phyloP scores from a whole-genome alignment of 257 asterid genomes.

The Buddleja alternifolia region DNA sequence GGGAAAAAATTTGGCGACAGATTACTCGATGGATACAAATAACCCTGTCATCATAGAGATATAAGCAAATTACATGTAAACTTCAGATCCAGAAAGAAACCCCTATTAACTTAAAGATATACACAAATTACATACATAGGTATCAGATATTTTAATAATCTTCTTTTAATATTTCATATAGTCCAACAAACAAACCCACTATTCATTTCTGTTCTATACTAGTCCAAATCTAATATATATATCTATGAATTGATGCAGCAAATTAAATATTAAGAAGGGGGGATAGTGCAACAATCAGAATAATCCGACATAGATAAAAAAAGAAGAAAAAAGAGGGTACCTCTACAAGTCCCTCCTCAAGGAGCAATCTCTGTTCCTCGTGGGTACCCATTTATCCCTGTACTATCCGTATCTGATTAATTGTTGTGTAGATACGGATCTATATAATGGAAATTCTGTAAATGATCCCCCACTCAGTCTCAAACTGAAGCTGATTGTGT shows the following conservation, averaged over 20 bases:
- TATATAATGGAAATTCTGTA: slow-evolving; percentile 3
- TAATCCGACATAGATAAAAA: background rate
- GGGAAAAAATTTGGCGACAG: background rate
- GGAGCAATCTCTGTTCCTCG: slow-evolving; percentile 65
- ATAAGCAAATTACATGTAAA: slow-evolving; percentile 1
- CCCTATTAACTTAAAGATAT: background rate
- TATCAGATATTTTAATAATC: background rate
- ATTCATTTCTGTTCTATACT: background rate
- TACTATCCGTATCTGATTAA: background rate
- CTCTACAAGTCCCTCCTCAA: slow-evolving; percentile 65
- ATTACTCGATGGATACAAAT: slow-evolving; percentile 19
- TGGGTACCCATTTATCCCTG: slow-evolving; percentile 51
- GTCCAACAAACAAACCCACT: background rate
- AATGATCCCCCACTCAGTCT: background rate
- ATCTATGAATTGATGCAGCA: background rate
- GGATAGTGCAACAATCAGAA: background rate
- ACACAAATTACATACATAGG: too few species aligned
- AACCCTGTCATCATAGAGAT: background rate
- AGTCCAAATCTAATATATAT: background rate
- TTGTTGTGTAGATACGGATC: background rate
- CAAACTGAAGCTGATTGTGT: slow-evolving; percentile 9
- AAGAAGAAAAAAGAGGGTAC: slow-evolving; percentile 31
- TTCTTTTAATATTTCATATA: background rate
- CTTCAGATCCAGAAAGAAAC: slow-evolving; percentile 21
- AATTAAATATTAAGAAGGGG: background rate